Evolutionary conservation across 2,329 filamentous ascomycete genomes (phyloP), one percentile per base, ranked within the genome.

Genomic region (Xylariaceae sp.): DNA sequence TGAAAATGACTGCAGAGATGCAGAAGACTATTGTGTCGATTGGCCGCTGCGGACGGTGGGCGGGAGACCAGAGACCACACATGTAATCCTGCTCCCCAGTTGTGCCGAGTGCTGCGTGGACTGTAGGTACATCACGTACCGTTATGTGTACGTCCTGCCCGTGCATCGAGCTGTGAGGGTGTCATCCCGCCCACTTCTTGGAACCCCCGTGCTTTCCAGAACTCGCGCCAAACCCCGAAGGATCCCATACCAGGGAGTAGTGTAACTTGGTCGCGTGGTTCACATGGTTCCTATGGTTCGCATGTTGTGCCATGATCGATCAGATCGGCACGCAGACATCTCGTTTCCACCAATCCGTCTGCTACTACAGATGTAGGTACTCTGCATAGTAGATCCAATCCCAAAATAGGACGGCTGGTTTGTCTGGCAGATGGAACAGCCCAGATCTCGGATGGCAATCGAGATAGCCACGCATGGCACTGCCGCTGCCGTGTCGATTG

Each of bases 1-100:
- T 66, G 64, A 66, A 67, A 67, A 55, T 43, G 44, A 50, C 58
- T 60, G 47, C 59, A 49, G 53, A 55, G 54, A 54, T 61, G 60
- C 61, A 54, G 54, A 56, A 59, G 63, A 66, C 63, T 61, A 63
- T 56, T 59, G 47, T 54, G 49, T 59, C 54, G 32, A 67, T 67
- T 66, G 65, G 65, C 53, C 56, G 42, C 39, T 49, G 51, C 18
- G 52, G 37, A 40, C 44, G 45, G 45, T 49, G 57, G 50, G 46
- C 54, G 32, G 48, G 49, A 36, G 43, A 47, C n/a, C n/a, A n/a
- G n/a, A n/a, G n/a, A n/a, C n/a, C n/a, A 39, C 41, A 41, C 39
- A 41, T 18, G 39, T 41, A 18, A 26, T 26, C 4, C 26, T 26
- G 26, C 26, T 26, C 26, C 8, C 13, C 32, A 34, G 10, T 12